Evolutionary conservation across 2,329 filamentous ascomycete genomes (phyloP), one percentile per base, ranked within the genome.

Genomic region (Neonectria sp.): DNA sequence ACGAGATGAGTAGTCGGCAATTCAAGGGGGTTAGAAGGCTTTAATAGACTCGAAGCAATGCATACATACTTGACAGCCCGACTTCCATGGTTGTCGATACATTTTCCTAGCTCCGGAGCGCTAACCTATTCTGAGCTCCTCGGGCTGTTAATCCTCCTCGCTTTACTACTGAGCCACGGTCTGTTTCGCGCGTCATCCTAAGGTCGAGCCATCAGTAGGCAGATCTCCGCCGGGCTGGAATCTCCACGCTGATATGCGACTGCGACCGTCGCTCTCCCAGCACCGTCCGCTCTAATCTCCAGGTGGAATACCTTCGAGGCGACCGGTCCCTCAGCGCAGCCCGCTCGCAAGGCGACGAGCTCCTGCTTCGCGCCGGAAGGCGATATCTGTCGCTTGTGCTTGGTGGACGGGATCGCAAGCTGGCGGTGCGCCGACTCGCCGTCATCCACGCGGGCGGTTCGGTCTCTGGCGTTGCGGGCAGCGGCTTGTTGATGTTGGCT

Each of bases 391-490:
- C 53, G 40, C 29, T 55, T n/a, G 29, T n/a, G 13, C 25, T 33
- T 12, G 29, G 5, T 27, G 13, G 43, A 24, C 52, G 33, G 3
- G 45, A 40, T 15, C 3, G 53, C 9, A 24, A 17, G 27, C 13
- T 33, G 31, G 13, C 24, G 3, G 31, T n/a, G 12, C 15, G 63
- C 3, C 24, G 37, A 7, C 48, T 21, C 4, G 40, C 60, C 17
- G 67, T 21, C 65, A 74, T 68, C 33, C 67, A 71, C 17, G 65
- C 62, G 3, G 76, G 76, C 43, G 73, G 68, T 52, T 75, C 69
- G 27, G 69, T 76, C 48, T 71, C 72, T 2, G 77, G 77, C 17
- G 77, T 80, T 0, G 78, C 76, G 3, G 78, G 78, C 2, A 79
- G 72, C 0, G 78, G 78, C 21, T 80, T 80, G 56, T 35, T 71